Evolutionary conservation across 73 alveolate genomes (phyloP), one percentile per base, ranked within the genome.

Genomic region (Stentor roeselii): DNA sequence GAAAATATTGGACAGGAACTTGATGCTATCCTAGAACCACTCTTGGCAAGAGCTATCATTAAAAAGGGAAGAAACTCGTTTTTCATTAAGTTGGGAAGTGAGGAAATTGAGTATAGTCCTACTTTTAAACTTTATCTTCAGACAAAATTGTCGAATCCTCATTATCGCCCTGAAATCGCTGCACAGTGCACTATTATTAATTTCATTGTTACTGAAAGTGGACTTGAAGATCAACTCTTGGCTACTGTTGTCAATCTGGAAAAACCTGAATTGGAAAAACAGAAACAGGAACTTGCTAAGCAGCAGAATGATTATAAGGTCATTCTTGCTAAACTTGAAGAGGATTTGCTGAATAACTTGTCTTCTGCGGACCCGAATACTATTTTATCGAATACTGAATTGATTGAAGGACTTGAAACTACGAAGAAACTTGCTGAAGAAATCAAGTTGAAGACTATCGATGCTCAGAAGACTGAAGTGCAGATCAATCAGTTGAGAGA

Each of bases 151-250:
- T 90, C 95, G 86, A 98, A 98, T 77, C 99, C 99, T 31, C 99
- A 98, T 93, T 98, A 97, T 92, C 92, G 99, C 85, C 99, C 99
- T 32, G 99, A 98, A 93, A 96, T 96, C 59, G 99, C 99, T n/a
- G 99, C 99, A 32, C 96, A 97, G 90, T 97, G 99, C 88, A 98
- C 99, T 36, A 93, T 98, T 85, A 98, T 98, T 88, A 97, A 98
- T 98, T 98, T 98, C 92, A 97, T 96, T 90, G 99, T 98, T 92
- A 98, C 99, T 31, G 99, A 98, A 90, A 92, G 95, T 60, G 99
- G 99, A 84, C 95, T 98, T 84, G 99, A 98, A 95, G 99, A 98
- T 82, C 98, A 98, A 91, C 92, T 98, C 75, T 86, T 97, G 82
- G 99, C 99, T 35, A 91, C 86, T 84, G 97, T 98, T 78, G 99